Conservation (phyloP, 257 asterid genomes). For the Lycium ferocissimum region DNA sequence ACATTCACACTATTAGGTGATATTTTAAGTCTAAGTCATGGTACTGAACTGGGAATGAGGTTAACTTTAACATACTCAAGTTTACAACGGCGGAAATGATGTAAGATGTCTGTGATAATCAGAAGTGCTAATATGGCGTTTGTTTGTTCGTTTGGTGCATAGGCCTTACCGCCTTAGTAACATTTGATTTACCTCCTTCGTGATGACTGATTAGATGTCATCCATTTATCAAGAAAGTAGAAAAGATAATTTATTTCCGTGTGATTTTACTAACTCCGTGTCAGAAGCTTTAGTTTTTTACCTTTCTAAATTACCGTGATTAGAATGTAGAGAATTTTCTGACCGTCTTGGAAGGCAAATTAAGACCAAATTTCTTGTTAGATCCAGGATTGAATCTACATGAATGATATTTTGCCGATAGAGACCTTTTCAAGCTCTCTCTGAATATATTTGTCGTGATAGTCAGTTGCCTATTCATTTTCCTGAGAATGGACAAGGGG, state of each 20-base stretch:
- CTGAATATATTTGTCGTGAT: neutral
- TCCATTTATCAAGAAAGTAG: neutral
- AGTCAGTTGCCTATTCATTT: constrained; percentile 3
- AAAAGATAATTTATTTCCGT: neutral
- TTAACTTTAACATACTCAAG: neutral
- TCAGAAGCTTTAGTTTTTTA: neutral
- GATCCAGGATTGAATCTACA: neutral
- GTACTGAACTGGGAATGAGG: neutral
- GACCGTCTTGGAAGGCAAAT: neutral
- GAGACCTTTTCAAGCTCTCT: neutral
- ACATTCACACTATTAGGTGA: neutral
- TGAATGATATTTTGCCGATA: neutral
- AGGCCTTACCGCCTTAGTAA: neutral
- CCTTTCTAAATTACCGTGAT: neutral
- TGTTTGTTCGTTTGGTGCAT: neutral
- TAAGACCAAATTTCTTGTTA: neutral
- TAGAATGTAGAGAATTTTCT: neutral
- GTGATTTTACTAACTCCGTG: neutral
- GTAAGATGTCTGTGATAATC: constrained; percentile 13
- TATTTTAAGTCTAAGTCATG: constrained; percentile 3
- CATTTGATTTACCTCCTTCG: neutral
- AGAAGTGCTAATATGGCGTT: neutral
- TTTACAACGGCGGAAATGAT: neutral
- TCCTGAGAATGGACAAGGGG: neutral
- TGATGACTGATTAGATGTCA: neutral